Evolutionary conservation across 1,284 basidiomycete species (phyloP).

Genomic region (Phlebopus sp.): DNA sequence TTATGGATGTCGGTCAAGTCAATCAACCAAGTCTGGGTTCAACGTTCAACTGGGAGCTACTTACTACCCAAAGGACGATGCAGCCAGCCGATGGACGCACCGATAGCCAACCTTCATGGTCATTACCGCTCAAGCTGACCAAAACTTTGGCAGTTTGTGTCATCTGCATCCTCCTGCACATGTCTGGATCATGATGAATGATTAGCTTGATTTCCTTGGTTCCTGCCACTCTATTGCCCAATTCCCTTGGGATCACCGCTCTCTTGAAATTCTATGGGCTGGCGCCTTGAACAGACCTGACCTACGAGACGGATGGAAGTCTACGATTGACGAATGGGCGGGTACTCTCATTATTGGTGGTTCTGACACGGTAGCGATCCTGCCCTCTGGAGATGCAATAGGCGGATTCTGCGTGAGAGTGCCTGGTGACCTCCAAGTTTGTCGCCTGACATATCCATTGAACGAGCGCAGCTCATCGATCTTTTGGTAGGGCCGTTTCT

Average conservation of each 20-base stretch:
- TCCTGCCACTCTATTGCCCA: slow-evolving; percentile 39
- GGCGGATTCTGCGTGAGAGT: slow-evolving; percentile 36
- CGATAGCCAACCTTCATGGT: no score
- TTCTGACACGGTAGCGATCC: slow-evolving; percentile 28
- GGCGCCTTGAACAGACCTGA: slow-evolving; percentile 36
- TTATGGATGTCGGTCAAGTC: slow-evolving; percentile 21
- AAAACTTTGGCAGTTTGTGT: slow-evolving; percentile 30
- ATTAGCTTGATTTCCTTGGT: slow-evolving; percentile 24
- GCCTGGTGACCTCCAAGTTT: slow-evolving; percentile 16
- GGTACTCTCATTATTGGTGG: slow-evolving; percentile 51
- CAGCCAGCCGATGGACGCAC: neutral
- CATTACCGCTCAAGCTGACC: slow-evolving; percentile 22
- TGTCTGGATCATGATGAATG: slow-evolving; percentile 10
- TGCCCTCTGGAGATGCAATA: slow-evolving; percentile 25
- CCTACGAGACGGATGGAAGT: slow-evolving; percentile 40
- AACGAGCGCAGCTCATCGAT: slow-evolving; percentile 8
- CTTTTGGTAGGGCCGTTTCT: slow-evolving; percentile 16
- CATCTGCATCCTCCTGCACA: neutral
- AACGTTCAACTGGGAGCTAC: no score
- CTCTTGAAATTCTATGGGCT: slow-evolving; percentile 46
- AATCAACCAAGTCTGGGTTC: no score
- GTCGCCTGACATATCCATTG: slow-evolving; percentile 5
- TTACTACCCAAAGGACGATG: neutral
- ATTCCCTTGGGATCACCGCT: slow-evolving; percentile 57
- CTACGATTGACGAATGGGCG: slow-evolving; percentile 43